A percentile compares a stretch with the other conserved stretches of the same genome.
Evolutionary conservation across 2,329 filamentous ascomycete genomes (phyloP).

Genomic region (Domatiomyces globalis): DNA sequence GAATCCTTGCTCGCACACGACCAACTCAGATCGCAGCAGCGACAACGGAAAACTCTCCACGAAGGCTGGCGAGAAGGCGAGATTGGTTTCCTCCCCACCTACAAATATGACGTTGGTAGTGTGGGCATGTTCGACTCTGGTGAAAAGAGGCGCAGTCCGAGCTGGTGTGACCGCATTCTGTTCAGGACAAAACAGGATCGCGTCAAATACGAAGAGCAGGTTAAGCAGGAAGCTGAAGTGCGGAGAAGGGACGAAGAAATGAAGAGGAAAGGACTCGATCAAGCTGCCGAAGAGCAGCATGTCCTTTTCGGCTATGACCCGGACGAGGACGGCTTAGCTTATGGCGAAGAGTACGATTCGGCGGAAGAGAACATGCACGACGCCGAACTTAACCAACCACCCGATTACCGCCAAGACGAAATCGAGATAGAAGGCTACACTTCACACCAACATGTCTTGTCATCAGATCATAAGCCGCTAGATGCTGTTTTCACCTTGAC

Average conservation of each 20-base stretch:
- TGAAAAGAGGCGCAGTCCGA: slow-evolving; percentile 82
- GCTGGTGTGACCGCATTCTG: slow-evolving; percentile 92
- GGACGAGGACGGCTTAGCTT: slow-evolving; percentile 53
- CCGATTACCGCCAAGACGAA: slow-evolving; percentile 30
- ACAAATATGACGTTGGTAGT: slow-evolving; percentile 96
- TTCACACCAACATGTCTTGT: slow-evolving; percentile 76
- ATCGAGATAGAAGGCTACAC: slow-evolving; percentile 55
- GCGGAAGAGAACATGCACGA: slow-evolving; percentile 23
- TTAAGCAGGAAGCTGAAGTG: slow-evolving; percentile 51
- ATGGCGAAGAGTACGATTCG: slow-evolving; percentile 40
- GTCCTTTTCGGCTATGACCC: slow-evolving; percentile 87
- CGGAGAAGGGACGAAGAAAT: slow-evolving; percentile 70
- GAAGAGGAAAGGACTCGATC: slow-evolving; percentile 61
- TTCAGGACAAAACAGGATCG: slow-evolving; percentile 64
- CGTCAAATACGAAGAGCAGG: slow-evolving; percentile 48
- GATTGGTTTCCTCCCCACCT: slow-evolving; percentile 81
- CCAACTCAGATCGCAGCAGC: slow-evolving; percentile 63
- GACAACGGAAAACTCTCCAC: slow-evolving; percentile 63
- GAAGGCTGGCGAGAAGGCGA: slow-evolving; percentile 85
- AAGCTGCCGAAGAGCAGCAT: slow-evolving; percentile 60
- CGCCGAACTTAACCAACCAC: slow-evolving; percentile 17
- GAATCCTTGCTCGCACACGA: slow-evolving; percentile 80
- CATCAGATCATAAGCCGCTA: slow-evolving; percentile 91
- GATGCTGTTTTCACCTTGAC: slow-evolving; percentile 68
- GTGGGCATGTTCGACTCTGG: slow-evolving; percentile 86